Conservation (phyloP, 345 rosid genomes). For the Nasturtium officinale region DNA sequence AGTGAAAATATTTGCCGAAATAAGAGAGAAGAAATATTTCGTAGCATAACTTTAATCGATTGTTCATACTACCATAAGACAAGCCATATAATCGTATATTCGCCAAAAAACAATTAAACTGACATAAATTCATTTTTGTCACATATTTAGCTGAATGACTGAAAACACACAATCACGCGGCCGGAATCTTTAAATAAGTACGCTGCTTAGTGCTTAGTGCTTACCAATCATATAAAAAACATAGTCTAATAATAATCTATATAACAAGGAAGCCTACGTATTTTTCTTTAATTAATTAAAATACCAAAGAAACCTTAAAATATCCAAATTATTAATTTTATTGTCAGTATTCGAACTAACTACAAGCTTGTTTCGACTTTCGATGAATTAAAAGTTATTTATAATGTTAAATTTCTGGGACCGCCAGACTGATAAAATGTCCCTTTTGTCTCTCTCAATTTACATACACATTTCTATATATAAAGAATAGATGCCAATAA, state of each 20-base stretch:
- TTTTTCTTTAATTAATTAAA: background rate
- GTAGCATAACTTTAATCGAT: background rate
- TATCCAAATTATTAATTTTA: background rate
- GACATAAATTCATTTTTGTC: background rate
- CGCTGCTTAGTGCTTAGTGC: no score
- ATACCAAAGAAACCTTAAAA: background rate
- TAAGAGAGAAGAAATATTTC: background rate
- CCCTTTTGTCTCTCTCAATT: conserved; percentile 55
- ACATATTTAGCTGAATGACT: background rate
- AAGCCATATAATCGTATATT: background rate
- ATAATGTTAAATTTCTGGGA: conserved; percentile 34
- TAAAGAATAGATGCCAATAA: conserved; percentile 27
- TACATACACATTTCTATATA: background rate
- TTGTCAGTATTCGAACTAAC: background rate
- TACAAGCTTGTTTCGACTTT: conserved; percentile 11
- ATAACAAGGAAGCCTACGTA: no score
- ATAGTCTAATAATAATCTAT: background rate
- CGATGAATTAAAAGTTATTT: background rate
- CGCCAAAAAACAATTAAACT: background rate
- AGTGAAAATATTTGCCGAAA: background rate
- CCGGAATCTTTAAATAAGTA: background rate
- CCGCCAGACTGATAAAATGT: conserved; percentile 67
- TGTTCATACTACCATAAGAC: background rate
- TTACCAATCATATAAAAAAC: background rate
- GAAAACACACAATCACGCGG: background rate